Evolutionary conservation across 2,329 filamentous ascomycete species (phyloP), one percentile per base, ranked within the genome.

Genomic region (Aspergillus felis): DNA sequence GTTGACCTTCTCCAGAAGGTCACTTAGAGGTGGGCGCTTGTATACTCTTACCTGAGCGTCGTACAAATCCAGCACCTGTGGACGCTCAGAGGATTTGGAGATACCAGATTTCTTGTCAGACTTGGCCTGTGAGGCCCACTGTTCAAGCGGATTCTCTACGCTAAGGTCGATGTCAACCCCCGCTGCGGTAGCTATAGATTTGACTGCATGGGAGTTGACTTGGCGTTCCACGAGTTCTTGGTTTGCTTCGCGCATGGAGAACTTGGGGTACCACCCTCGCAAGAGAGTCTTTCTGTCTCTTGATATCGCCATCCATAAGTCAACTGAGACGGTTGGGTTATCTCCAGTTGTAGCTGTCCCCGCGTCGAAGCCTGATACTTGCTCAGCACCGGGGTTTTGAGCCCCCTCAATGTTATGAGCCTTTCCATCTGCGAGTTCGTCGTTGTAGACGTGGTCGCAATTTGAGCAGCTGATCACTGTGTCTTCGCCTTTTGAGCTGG

Each of bases 401-500:
- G 52, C 38, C 8, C 64, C 59, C 4, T 56, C 52, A 6, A 53
- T 50, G 20, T 20, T 57, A 54, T 69, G 63, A 5, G 67, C 56
- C 56, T 69, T 72, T 0, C 75, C 79, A 61, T 81, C 75, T 12
- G 88, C 89, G n/a, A 96, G 81, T 71, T 99, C 94, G 62, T 96
- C 90, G 62, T 97, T 99, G 57, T 89, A 89, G 0, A 89, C 83
- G 69, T 92, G 91, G 35, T 83, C 80, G 71, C 94, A 99, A 10
- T 74, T 76, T 24, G 77, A 77, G 72, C 94, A 99, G 60, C 81
- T 87, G 61, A 95, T 84, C 41, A 99, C 82, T 1, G 85, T 87
- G 68, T 99, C 94, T 71, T 97, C 94, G 7, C 94, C 94, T 51
- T 89, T 87, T 0, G 83, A 70, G 29, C 87, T 91, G 1, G 88